A percentile compares a stretch with the other conserved stretches of the same genome.
phyloP scores from a whole-genome alignment of 257 asterid species.

The Lavandula angustifolia region DNA sequence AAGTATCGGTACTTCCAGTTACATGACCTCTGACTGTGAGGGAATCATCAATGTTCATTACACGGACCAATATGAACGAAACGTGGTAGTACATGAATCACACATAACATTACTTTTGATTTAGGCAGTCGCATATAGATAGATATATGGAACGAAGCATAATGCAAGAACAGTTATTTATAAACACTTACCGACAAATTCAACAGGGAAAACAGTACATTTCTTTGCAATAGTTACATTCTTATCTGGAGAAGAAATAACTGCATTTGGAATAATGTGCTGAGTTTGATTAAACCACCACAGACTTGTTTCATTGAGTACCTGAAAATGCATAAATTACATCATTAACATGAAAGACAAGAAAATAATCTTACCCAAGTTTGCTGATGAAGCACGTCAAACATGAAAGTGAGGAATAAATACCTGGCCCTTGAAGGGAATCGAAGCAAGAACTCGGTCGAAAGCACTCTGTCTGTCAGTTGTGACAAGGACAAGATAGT shows the following conservation, averaged over 20 bases:
- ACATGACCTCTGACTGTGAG: slow-evolving; percentile 83
- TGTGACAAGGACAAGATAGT: slow-evolving; percentile 80
- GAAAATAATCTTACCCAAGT: slow-evolving; percentile 3
- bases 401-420: slow-evolving; percentile 4
- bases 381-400: neutral
- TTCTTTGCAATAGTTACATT: slow-evolving; percentile 96
- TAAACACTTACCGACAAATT: slow-evolving; percentile 82
- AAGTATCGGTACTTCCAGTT: slow-evolving; percentile 97
- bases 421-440: slow-evolving; percentile 97
- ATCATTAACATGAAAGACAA: slow-evolving; percentile 16
- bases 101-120: slow-evolving; percentile 3
- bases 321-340: slow-evolving; percentile 44
- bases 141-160: slow-evolving; percentile 3
- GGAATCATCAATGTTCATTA: slow-evolving; percentile 27
- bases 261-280: slow-evolving; percentile 85
- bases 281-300: slow-evolving; percentile 89
- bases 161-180: slow-evolving; percentile 2
- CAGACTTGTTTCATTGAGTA: slow-evolving; percentile 88
- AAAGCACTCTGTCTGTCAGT: slow-evolving; percentile 97
- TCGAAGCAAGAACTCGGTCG: slow-evolving; percentile 90
- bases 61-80: slow-evolving; percentile 7
- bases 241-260: slow-evolving; percentile 74
- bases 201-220: slow-evolving; percentile 91
- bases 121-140: neutral
- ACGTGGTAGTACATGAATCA: neutral